Conservation (phyloP, 1,139 yeast genomes). For the Cylindricascospora bacillispora region DNA sequence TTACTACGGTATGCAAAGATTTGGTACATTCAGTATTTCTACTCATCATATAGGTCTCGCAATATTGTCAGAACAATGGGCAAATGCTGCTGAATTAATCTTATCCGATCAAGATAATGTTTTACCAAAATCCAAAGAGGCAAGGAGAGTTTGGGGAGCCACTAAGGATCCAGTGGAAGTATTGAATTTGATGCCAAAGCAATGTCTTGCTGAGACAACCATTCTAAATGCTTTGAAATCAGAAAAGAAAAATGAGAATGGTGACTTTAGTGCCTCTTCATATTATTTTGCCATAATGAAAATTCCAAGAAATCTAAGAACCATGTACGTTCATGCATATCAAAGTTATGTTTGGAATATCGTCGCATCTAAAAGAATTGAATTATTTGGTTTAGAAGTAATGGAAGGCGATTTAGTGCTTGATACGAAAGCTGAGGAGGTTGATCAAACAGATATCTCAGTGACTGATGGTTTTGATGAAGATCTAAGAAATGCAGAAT, state of each 20-base stretch:
- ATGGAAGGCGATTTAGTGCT: conserved; percentile 74
- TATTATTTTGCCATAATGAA: conserved; percentile 77
- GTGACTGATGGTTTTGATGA: conserved; percentile 41
- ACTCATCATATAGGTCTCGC: conserved; percentile 77
- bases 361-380: conserved; percentile 69
- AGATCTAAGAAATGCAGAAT: conserved; percentile 45
- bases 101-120: conserved; percentile 78
- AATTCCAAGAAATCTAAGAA: conserved; percentile 81
- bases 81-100: conserved; percentile 62
- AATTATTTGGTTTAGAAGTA: conserved; percentile 53
- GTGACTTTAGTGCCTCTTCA: conserved; percentile 35
- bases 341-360: conserved; percentile 92
- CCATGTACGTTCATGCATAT: conserved; percentile 95
- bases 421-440: neutral
- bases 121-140: conserved; percentile 69
- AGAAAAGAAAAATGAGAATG: conserved; percentile 33
- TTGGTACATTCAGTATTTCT: conserved; percentile 88
- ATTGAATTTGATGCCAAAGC: conserved; percentile 65
- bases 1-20: conserved; percentile 94
- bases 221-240: conserved; percentile 48
- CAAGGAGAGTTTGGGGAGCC: conserved; percentile 70
- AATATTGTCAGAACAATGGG: conserved; percentile 64
- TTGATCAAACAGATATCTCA: conserved; percentile 28
- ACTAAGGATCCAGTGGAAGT: conserved; percentile 57
- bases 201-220: conserved; percentile 75